Evolutionary conservation across 208 protist species (phyloP), one percentile per base, ranked within the genome.

Genomic region (Trypanosoma rangeli): DNA sequence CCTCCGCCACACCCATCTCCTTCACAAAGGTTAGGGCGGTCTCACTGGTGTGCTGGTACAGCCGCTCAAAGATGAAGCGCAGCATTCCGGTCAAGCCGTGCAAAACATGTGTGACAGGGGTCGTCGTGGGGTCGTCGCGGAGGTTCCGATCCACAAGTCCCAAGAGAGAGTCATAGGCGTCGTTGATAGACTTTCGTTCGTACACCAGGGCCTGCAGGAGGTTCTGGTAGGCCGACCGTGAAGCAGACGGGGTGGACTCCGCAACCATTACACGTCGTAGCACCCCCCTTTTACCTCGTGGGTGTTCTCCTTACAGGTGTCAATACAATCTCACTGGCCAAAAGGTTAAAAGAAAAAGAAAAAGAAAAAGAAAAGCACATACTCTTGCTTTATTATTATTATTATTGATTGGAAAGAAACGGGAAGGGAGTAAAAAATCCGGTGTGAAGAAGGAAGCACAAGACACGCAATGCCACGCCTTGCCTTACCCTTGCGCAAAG

Each of bases 261-360:
- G n/a, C 22, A 48, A 13, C 4, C 63, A 39, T 59, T 7, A 55
- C 61, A 44, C n/a, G 16, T 18, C 5, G 5, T 1, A 18, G 22
- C 8, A 8, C 12, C 15, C 18, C 22, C 15, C 55, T 35, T 22
- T 5, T 24, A 39, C 13, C 10, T 61, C 7, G 18, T 39, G 24
- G 37, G 9, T 1, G 9, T 20, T 44, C 31, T 18, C 33, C 9
- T 24, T 33, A 3, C n/a, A 12, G 28, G 56, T 8, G 31, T 26
- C 13, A 24, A 28, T 7, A 37, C 28, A 5, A 12, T 8, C 10
- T 31, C 24, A 1, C 18, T 26, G 3, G 2, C 22, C 12, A 3
- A 3, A 28, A 37, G 78, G 82, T 0, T 22, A 18, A 7, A 78
- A 50, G 22, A 81, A 88, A 1, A 85, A 56, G n/a, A 72, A 71